A percentile compares a stretch with the other conserved stretches of the same genome.
Evolutionary conservation across 2,329 filamentous ascomycete genomes (phyloP).

Genomic region (Fusarium poae): DNA sequence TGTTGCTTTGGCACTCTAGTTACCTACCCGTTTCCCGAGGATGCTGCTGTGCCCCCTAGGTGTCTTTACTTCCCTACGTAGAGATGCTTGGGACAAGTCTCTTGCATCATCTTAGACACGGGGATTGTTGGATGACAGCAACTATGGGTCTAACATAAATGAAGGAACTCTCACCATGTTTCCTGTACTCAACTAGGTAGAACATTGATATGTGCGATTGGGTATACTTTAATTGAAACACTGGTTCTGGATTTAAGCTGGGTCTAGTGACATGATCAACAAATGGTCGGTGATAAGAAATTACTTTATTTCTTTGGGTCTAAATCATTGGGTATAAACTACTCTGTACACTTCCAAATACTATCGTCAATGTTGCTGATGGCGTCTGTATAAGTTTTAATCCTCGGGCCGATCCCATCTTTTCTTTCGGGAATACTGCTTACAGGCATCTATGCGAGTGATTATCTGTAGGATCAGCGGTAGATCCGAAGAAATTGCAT

Average conservation of each 20-base stretch:
- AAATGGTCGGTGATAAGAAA: not conserved
- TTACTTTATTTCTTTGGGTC: not conserved
- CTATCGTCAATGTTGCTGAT: not conserved
- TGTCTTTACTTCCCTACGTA: not conserved
- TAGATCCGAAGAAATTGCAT: constrained; percentile 15
- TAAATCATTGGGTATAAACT: not conserved
- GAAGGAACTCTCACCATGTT: not conserved
- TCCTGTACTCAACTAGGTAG: not conserved
- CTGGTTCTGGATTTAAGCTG: not conserved
- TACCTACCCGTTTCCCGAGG: not conserved
- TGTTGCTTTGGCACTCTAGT: constrained; percentile 56
- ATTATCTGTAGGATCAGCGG: constrained; percentile 7
- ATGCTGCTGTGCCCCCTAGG: not conserved
- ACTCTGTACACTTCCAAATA: not conserved
- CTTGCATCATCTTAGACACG: not conserved
- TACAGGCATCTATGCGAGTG: not conserved
- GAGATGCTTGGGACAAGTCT: not conserved
- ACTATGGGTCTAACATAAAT: not conserved
- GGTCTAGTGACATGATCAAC: not conserved
- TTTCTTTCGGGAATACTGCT: not conserved
- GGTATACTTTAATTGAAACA: constrained; percentile 2
- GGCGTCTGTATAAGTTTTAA: constrained; percentile 15
- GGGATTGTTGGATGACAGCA: not conserved
- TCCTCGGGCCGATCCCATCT: constrained; percentile 26
- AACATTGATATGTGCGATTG: not conserved